Evolutionary conservation across 2,329 filamentous ascomycete genomes (phyloP), one percentile per base, ranked within the genome.

Genomic region (Tolypocladium paradoxum): DNA sequence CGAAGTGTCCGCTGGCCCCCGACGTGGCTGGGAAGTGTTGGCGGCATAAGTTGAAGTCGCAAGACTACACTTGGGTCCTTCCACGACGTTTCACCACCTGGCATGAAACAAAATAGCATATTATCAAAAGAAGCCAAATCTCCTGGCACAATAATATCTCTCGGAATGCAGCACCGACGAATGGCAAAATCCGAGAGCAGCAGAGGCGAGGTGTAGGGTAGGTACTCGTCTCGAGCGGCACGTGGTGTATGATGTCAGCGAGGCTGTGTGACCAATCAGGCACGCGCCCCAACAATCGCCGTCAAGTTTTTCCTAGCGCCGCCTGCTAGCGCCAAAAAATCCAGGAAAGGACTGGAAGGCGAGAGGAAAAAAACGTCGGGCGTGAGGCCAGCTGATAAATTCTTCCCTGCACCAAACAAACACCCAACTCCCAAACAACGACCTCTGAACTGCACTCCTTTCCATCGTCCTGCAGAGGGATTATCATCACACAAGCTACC

Each of bases 361-460:
- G 31, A 31, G 50, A 54, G 51, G 37, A 58, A 61, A 60, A 62
- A 61, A 62, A 59, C 56, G 33, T 50, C 48, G 36, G 52, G 53
- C 56, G 54, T 55, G 53, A 50, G 54, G 52, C 58, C 37, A 18
- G 37, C 48, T 8, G 40, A 31, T 22, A 58, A 56, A 51, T 58
- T 56, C 60, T 58, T 65, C 56, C 50, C 62, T 64, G 55, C 58
- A 60, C 55, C 58, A 60, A 59, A 62, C 60, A 59, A 50, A 54
- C 57, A 53, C 55, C 58, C 47, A 52, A 54, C 53, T 49, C 43
- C 54, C 52, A 47, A 45, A 49, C 43, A 22, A 47, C 53, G 46
- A 22, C 61, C 58, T 61, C 58, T 58, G 58, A 59, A 55, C 54
- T 60, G 60, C 64, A 63, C 57, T 65, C 63, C 54, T 64, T 57